Conservation (phyloP, 768 basidiomycete species). For the Pulveroboletus sp. region DNA sequence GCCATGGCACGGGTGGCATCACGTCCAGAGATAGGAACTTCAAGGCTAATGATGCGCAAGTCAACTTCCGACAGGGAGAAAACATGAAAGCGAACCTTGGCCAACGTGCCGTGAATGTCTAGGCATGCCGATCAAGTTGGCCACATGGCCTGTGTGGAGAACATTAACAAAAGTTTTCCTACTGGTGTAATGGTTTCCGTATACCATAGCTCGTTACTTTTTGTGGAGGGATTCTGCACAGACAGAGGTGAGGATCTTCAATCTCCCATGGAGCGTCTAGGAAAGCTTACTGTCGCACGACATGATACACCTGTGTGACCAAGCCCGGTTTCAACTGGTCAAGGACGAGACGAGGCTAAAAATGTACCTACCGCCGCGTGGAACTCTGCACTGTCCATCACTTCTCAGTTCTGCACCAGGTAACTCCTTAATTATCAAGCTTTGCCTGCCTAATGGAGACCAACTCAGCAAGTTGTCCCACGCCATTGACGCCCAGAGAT, state of each 20-base stretch:
- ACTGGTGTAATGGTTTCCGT: conserved; percentile 6
- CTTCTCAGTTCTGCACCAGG: neutral
- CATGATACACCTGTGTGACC: conserved; percentile 59
- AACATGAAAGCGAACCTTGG: conserved; percentile 49
- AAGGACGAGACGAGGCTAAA: neutral
- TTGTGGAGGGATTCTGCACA: conserved; percentile 50
- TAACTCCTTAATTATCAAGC: no score
- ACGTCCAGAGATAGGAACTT: conserved; percentile 63
- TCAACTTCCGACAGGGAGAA: neutral
- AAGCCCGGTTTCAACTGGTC: neutral
- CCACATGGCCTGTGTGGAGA: conserved; percentile 59
- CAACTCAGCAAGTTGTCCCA: no score
- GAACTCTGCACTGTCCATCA: conserved; percentile 60
- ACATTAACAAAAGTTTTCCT: neutral
- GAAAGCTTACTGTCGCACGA: conserved; percentile 46
- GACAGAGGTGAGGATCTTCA: conserved; percentile 1
- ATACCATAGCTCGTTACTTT: conserved; percentile 76
- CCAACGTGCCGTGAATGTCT: conserved; percentile 77
- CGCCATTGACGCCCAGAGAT: no score
- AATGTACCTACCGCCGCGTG: conserved; percentile 48
- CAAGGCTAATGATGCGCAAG: conserved; percentile 48
- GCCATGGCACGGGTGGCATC: conserved; percentile 73
- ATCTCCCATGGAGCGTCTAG: neutral
- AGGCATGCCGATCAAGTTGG: conserved; percentile 78
- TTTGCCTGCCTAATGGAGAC: no score